Percentiles rank a stretch among this genome's conserved stretches.
Evolutionary conservation across 139 green algal genomes (phyloP).

Genomic region (Picochlorum costavermella): DNA sequence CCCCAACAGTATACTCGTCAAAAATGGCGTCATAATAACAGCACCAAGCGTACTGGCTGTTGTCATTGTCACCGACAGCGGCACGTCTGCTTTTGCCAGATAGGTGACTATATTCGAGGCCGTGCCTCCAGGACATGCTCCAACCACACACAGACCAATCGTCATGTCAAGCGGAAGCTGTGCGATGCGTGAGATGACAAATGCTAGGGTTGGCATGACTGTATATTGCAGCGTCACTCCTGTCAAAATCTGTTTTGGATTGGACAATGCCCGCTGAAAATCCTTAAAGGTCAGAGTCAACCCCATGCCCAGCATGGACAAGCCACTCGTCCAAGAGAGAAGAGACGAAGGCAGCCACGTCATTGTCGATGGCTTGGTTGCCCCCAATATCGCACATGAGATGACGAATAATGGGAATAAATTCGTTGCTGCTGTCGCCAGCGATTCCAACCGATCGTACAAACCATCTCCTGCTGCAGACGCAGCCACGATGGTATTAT

Average conservation of each 20-base stretch:
- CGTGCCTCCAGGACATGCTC: slow-evolving; percentile 49
- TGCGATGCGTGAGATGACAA: slow-evolving; percentile 30
- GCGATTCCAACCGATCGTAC: neutral
- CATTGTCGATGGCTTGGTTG: slow-evolving; percentile 39
- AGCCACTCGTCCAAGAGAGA: slow-evolving; percentile 35
- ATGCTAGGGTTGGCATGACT: slow-evolving; percentile 63
- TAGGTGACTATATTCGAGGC: slow-evolving; percentile 74
- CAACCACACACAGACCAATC: slow-evolving; percentile 47
- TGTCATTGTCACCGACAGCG: slow-evolving; percentile 39
- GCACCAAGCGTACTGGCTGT: slow-evolving; percentile 51
- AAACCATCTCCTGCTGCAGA: neutral
- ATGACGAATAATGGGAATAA: slow-evolving; percentile 57
- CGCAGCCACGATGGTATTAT: neutral
- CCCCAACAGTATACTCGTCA: slow-evolving; percentile 60
- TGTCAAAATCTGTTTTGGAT: slow-evolving; percentile 35
- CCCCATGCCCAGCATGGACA: slow-evolving; percentile 68
- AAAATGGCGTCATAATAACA: slow-evolving; percentile 52
- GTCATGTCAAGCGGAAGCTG: slow-evolving; percentile 25
- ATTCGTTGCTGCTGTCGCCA: slow-evolving; percentile 24
- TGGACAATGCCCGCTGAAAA: slow-evolving; percentile 27
- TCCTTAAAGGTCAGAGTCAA: slow-evolving; percentile 50
- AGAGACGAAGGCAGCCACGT: slow-evolving; percentile 39
- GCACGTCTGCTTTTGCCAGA: slow-evolving; percentile 46
- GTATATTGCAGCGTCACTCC: slow-evolving; percentile 53
- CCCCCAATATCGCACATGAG: slow-evolving; percentile 25